Evolutionary conservation across 768 basidiomycete genomes (phyloP).

Genomic region (Amanita pseudoporphyria): DNA sequence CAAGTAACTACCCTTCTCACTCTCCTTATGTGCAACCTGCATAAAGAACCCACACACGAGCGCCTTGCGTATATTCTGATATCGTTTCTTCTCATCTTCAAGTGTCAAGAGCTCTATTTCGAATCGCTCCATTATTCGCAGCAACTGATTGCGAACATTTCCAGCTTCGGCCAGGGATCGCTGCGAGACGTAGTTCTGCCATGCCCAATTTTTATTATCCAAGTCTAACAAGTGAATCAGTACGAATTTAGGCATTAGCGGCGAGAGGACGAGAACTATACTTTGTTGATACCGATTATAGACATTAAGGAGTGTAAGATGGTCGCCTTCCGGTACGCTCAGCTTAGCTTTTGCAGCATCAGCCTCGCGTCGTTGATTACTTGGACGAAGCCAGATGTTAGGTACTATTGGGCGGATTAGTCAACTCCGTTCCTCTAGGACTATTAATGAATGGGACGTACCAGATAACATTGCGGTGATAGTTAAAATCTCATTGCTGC

Average conservation of each 20-base stretch:
- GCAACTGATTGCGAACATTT: slow-evolving; percentile 84
- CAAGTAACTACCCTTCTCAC: no score
- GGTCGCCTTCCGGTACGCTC: slow-evolving; percentile 93
- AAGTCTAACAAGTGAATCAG: slow-evolving; percentile 35
- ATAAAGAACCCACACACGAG: slow-evolving; percentile 95
- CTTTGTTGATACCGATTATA: slow-evolving; percentile 82
- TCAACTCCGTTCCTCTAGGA: neutral
- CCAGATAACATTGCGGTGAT: slow-evolving; percentile 96
- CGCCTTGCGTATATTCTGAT: slow-evolving; percentile 67
- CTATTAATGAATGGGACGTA: slow-evolving; percentile 24
- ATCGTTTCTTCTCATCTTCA: slow-evolving; percentile 61
- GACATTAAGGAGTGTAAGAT: slow-evolving; percentile 87
- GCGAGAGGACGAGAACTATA: slow-evolving; percentile 24
- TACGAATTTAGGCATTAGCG: no score
- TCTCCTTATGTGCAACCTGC: slow-evolving; percentile 90
- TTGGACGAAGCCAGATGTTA: slow-evolving; percentile 90
- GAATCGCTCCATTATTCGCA: slow-evolving; percentile 85
- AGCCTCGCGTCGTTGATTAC: slow-evolving; percentile 80
- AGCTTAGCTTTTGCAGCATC: slow-evolving; percentile 86
- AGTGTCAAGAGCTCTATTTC: slow-evolving; percentile 67
- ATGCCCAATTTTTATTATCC: slow-evolving; percentile 81
- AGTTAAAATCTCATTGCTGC: slow-evolving; percentile 91
- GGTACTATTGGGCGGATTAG: slow-evolving; percentile 46
- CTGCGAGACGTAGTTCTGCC: slow-evolving; percentile 79
- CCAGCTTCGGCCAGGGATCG: slow-evolving; percentile 58